These are phyloP conservation scores for Globisporangium ultimum DNA, from an alignment of 352 stramenopile species.

Conservation along the genomic window DNA sequence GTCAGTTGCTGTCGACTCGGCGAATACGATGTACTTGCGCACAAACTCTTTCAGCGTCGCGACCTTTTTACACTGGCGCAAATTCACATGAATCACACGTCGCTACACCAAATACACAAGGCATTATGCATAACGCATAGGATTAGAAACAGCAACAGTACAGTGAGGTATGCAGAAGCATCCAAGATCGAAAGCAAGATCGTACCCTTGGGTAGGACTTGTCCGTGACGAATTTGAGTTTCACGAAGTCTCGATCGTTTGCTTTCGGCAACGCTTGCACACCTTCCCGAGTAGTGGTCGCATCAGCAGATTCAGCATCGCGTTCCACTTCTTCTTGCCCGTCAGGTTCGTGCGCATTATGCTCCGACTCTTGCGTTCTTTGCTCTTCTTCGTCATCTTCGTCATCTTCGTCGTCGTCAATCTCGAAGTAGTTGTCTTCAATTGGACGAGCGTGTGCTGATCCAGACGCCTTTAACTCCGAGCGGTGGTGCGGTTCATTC, in stretches of 20 bases:
- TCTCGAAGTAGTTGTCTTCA: conserved; percentile 3
- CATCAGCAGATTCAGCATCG: background rate
- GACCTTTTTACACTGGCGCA: conserved; percentile 4
- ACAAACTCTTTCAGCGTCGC: conserved; percentile 3
- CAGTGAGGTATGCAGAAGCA: background rate
- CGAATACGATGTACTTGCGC: conserved; percentile 1
- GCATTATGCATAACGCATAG: background rate
- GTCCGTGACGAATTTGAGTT: conserved; percentile 26
- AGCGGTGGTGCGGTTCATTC: background rate
- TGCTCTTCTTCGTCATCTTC: conserved; percentile 1
- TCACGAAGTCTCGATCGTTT: conserved; percentile 7
- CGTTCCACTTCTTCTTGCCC: background rate
- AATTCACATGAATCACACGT: conserved; percentile 3
- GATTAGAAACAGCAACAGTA: background rate
- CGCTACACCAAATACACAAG: background rate
- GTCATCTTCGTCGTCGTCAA: background rate
- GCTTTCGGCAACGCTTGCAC: background rate
- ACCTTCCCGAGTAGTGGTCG: background rate
- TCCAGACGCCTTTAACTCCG: background rate
- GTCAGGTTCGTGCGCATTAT: no score
- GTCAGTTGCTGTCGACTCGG: background rate
- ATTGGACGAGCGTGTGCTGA: background rate
- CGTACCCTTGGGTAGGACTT: conserved; percentile 29
- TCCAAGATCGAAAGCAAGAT: background rate
- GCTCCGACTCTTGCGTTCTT: background rate